Evolutionary conservation across 208 protist genomes (phyloP), one percentile per base, ranked within the genome.

Genomic region (Phytomonas sp.): DNA sequence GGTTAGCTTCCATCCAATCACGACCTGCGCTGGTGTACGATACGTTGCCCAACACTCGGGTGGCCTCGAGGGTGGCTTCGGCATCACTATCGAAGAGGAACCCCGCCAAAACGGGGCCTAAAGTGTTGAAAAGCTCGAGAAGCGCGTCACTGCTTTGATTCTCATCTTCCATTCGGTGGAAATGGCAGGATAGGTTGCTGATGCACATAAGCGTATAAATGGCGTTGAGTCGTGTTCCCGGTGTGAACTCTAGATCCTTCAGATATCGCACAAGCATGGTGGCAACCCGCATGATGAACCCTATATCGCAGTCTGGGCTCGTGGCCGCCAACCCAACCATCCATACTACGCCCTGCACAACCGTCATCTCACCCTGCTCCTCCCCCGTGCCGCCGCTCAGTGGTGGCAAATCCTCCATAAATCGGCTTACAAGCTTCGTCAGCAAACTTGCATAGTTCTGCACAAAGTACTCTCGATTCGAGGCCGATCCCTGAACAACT

Each of bases 151-250:
- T 23, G n/a, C 23, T 30, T 36, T 4, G 31, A 23, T 81, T 73
- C 36, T 31, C 60, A 52, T 62, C 68, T 64, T 90, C 86, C 19
- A 90, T 67, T 33, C 76, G 67, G 69, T 73, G 70, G 69, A 92
- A 94, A 61, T 86, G 92, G 71, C 81, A 94, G 23, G 85, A 91
- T 45, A 94, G 78, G 64, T 94, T 94, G 70, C 86, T 91, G 32
- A 94, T 65, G 56, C 79, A 86, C 88, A 94, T 94, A 60, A 94
- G 79, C 7, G 84, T 80, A 72, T 91, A 89, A 26, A 94, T 71
- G 23, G 76, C 77, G 0, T 83, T 86, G 29, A 82, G 66, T 29
- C 76, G 79, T 65, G 73, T 84, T 12, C 63, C 59, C 29, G 77
- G 62, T 14, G 4, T 60, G 49, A 74, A 59, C 26, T 82, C 78